These are phyloP conservation scores for Candida methanosorbosa DNA, from an alignment of 805 yeast species.

Conservation along the genomic window DNA sequence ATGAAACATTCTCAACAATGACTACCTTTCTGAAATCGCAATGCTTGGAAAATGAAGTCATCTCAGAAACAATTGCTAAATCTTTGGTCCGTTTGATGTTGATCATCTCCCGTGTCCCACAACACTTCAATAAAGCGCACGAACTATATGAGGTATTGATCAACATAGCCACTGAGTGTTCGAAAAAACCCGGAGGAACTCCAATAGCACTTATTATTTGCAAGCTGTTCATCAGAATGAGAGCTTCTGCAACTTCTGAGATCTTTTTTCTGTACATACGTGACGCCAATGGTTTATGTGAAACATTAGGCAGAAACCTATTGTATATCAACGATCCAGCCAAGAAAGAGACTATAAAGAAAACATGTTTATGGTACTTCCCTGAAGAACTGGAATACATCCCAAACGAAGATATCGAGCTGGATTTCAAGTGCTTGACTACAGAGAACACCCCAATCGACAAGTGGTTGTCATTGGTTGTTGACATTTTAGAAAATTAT, in stretches of 20 bases:
- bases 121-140: background rate
- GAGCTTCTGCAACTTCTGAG: conserved; percentile 36
- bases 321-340: conserved; percentile 16
- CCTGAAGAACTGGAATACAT: conserved; percentile 50
- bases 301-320: conserved; percentile 44
- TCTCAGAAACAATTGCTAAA: background rate
- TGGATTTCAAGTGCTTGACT: conserved; percentile 20
- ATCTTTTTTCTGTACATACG: conserved; percentile 43
- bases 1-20: no score
- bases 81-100: background rate
- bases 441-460: conserved; percentile 30
- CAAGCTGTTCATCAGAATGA: conserved; percentile 44
- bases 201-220: conserved; percentile 30
- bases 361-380: conserved; percentile 40
- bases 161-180: background rate
- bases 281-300: conserved; percentile 61
- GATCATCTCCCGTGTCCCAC: background rate
- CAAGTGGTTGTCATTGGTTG: conserved; percentile 42
- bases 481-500: conserved; percentile 40
- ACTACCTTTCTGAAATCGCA: no score
- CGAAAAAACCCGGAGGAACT: no score
- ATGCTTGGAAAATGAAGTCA: no score
- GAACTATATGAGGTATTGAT: background rate
- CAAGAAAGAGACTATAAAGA: conserved; percentile 12
- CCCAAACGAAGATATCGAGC: conserved; percentile 29